Evolutionary conservation across 1,284 basidiomycete species (phyloP).

Genomic region (Boletus holoroseus): DNA sequence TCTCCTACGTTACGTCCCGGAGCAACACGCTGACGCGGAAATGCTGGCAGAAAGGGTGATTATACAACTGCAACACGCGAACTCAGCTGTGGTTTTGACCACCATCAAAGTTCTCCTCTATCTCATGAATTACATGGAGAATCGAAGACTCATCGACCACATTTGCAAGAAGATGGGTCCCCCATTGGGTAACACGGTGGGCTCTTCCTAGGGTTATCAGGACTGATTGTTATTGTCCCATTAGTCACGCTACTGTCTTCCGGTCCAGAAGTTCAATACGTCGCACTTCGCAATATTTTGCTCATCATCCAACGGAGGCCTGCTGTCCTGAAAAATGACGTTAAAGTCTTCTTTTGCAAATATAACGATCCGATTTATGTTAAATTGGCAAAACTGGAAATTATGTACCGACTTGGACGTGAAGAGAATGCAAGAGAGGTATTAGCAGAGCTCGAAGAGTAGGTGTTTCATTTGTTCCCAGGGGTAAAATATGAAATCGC

Average conservation of each 20-base stretch:
- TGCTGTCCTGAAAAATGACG: constrained; percentile 90
- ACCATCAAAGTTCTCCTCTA: constrained; percentile 95
- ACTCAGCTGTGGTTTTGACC: constrained; percentile 91
- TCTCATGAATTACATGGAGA: constrained; percentile 99
- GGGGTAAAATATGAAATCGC: constrained; percentile 4
- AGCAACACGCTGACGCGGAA: constrained; percentile 84
- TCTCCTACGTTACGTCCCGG: constrained; percentile 88
- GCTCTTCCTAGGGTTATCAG: constrained; percentile 1
- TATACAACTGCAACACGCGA: constrained; percentile 86
- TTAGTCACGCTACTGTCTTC: constrained; percentile 90
- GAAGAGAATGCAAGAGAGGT: constrained; percentile 91
- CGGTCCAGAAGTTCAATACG: constrained; percentile 98
- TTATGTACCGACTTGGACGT: constrained; percentile 93
- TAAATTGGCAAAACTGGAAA: constrained; percentile 97
- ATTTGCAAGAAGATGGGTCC: constrained; percentile 98
- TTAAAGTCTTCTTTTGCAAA: constrained; percentile 99
- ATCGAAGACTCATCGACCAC: constrained; percentile 76
- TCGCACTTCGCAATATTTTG: constrained; percentile 93
- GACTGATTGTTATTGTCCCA: constrained; percentile 3
- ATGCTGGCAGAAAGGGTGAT: constrained; percentile 91
- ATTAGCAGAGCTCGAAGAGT: constrained; percentile 93
- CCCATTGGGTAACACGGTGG: constrained; percentile 65
- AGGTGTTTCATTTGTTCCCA: constrained; percentile 29
- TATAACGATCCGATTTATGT: constrained; percentile 99
- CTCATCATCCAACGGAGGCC: constrained; percentile 95